Evolutionary conservation across 169 alveolate species (phyloP), one percentile per base, ranked within the genome.

Genomic region (Cytauxzoon felis): DNA sequence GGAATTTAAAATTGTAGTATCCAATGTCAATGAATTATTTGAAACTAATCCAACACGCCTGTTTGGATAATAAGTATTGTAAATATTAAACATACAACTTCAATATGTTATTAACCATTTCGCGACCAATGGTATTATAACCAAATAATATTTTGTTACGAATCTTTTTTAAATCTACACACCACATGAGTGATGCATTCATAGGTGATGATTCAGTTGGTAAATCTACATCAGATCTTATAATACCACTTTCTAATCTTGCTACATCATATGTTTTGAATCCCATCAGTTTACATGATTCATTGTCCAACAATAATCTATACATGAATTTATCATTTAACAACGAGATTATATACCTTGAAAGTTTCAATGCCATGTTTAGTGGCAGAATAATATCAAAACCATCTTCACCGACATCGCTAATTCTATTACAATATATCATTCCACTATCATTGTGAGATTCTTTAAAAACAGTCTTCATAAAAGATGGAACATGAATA

Each of bases 331-430:
- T 45, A 13, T 43, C n/a, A 16, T 33, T 54, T 29, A 4, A 23
- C 18, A 16, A 13, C 3, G 33, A 19, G 13, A 6, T 0, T 8
- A 42, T 81, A 45, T 71, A 64, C 72, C 70, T 40, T 13, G 43
- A 56, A 43, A 56, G 62, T 11, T 29, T 41, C 42, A 34, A 42
- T 23, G 68, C 62, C 21, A 57, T 54, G 45, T 45, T 70, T 27
- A 63, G 45, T 45, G 78, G 81, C 41, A 70, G 78, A 13, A 83
- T 30, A 50, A 83, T 45, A 72, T 83, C 88, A 50, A 72, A 70
- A 3, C 91, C 91, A 32, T 83, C 91, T 52, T 83, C 91, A n/a
- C 87, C 89, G 0, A 79, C 82, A 45, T 83, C 91, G n/a, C 85
- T 72, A 24, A 73, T 57, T 36, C 87, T 43, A 32, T 62, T 34